Base-by-base conservation (phyloP, 345 rosid species). In the Dovyalis caffra region DNA sequence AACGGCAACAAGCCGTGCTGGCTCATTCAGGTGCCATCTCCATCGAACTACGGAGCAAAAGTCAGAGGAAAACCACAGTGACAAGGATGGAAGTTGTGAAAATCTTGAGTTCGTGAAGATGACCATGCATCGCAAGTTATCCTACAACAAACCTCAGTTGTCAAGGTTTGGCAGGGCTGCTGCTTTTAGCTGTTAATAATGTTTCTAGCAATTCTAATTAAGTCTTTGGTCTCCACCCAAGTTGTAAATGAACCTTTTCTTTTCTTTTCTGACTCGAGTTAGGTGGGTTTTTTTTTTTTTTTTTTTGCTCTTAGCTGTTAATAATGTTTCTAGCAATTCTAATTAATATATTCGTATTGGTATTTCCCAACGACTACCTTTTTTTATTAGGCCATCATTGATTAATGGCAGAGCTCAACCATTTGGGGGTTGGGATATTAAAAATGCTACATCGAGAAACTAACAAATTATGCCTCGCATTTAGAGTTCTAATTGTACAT, bases 1-100 rank as follows among this genome's bases (percentile, higher is more conserved):
- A n/a, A n/a, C n/a, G n/a, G n/a, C n/a, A 15, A 64, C 77, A 5
- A 74, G 37, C 32, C 65, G 65, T 58, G 34, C 49, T 21, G 73
- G 73, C 14, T 75, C 78, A 2, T 75, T 68, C 45, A 75, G 73
- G 72, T 81, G 82, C 71, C 78, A 79, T 57, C 78, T 83, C 47
- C 86, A 83, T 72, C 75, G 79, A 28, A 11, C 38, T 18, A 61
- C 58, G 20, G 5, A n/a, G n/a, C 56, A 18, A 60, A 28, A 45
- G 29, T 3, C n/a, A 3, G 29, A 40, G 6, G 34, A 60, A 28
- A 4, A 26, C 45, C 0, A 25, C 20, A 9, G 23, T 51, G 38
- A 58, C 11, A 60, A 16, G 28, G 33, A 63, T n/a, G n/a, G n/a
- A 9, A 23, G n/a, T 5, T 31, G 9, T 5, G 47, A 20, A 34